Percentiles rank a stretch among this genome's conserved stretches.
phyloP scores from a whole-genome alignment of 2,329 filamentous ascomycete species.

The Simplicillium sp. region DNA sequence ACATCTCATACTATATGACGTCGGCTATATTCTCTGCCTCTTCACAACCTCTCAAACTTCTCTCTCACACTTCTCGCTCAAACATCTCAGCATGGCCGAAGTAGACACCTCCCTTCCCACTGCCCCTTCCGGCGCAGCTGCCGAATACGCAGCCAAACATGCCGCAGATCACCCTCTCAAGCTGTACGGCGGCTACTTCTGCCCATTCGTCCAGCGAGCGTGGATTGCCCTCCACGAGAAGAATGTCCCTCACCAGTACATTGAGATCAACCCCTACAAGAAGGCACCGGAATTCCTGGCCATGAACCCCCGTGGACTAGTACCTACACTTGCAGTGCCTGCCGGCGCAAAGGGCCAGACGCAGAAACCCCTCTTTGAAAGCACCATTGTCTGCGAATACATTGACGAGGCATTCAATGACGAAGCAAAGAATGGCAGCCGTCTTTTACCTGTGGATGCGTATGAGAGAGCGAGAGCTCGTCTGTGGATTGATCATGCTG shows the following conservation, averaged over 20 bases:
- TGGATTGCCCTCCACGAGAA: constrained; percentile 71
- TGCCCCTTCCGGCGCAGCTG: constrained; percentile 39
- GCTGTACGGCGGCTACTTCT: constrained; percentile 71
- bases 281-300: constrained; percentile 59
- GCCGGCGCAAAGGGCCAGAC: constrained; percentile 16
- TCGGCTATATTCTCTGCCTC: too few relatives aligned
- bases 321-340: constrained; percentile 56
- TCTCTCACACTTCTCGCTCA: too few relatives aligned
- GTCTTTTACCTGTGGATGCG: constrained; percentile 48
- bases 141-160: constrained; percentile 34
- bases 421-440: constrained; percentile 27
- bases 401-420: constrained; percentile 60
- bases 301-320: constrained; percentile 66
- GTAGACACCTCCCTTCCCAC: constrained; percentile 39
- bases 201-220: constrained; percentile 57
- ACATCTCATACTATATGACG: too few relatives aligned
- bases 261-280: constrained; percentile 71
- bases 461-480: constrained; percentile 57
- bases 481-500: constrained; percentile 69
- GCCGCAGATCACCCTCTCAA: constrained; percentile 42
- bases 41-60: too few relatives aligned
- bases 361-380: constrained; percentile 60
- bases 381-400: constrained; percentile 64
- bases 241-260: constrained; percentile 62
- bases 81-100: constrained; percentile 23